phyloP scores from a whole-genome alignment of 2,329 filamentous ascomycete genomes.

The Orbilia ellipsospora region DNA sequence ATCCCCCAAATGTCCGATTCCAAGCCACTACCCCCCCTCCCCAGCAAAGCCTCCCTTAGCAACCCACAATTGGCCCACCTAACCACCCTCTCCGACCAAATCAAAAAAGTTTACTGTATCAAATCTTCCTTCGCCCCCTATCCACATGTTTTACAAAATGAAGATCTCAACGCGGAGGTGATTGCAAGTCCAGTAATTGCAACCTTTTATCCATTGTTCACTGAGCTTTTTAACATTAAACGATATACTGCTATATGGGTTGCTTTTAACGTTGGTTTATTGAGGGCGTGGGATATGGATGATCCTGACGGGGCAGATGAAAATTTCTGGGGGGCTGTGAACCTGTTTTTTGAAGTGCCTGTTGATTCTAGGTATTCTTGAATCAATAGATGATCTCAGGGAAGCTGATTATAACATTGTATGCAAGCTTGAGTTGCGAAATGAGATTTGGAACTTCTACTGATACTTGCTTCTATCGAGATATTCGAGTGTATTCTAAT shows the following conservation, averaged over 20 bases:
- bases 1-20: too few species aligned
- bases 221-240: slow-evolving; percentile 9
- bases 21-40: too few species aligned
- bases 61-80: neutral
- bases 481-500: too few species aligned
- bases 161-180: slow-evolving; percentile 10
- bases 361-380: too few species aligned
- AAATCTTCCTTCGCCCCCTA: neutral
- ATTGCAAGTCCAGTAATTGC: slow-evolving; percentile 15
- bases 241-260: slow-evolving; percentile 15
- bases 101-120: neutral
- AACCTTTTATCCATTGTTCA: slow-evolving; percentile 13
- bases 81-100: slow-evolving; percentile 11
- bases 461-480: too few species aligned
- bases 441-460: too few species aligned
- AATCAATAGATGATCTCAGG: too few species aligned
- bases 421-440: too few species aligned
- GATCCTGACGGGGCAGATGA: slow-evolving; percentile 1
- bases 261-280: slow-evolving; percentile 19
- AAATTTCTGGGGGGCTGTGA: slow-evolving; percentile 11
- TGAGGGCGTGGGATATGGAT: slow-evolving; percentile 29
- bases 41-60: slow-evolving; percentile 6
- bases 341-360: too few species aligned
- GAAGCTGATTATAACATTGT: too few species aligned
- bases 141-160: neutral